Conservation (phyloP, 106 monocot genomes). For the Dendrobium catenatum region DNA sequence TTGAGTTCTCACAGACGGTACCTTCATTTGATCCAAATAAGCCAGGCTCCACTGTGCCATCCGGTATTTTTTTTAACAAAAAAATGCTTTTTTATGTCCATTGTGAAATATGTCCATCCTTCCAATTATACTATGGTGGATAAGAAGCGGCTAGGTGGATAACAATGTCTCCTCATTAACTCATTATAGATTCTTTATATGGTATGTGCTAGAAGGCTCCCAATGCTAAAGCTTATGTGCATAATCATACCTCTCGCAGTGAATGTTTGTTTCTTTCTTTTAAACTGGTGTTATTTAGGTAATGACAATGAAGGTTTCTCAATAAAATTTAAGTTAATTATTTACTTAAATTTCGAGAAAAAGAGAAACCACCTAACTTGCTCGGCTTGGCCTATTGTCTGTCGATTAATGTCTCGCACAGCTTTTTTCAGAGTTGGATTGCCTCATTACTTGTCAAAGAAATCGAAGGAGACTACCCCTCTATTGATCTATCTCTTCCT, state of each 20-base stretch:
- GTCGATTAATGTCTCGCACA: no score
- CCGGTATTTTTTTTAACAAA: slow-evolving; percentile 19
- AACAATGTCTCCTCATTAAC: background rate
- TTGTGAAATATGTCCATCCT: background rate
- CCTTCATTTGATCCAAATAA: slow-evolving; percentile 45
- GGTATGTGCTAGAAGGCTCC: background rate
- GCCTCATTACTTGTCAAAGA: no score
- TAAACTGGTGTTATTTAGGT: background rate
- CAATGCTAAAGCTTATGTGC: background rate
- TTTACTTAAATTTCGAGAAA: background rate
- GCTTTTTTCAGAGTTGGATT: no score
- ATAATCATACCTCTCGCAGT: no score
- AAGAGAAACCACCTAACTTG: no score
- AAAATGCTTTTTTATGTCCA: background rate
- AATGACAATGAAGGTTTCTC: background rate
- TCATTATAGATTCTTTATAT: background rate
- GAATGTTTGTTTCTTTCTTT: background rate
- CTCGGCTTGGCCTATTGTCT: no score
- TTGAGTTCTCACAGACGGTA: slow-evolving; percentile 57
- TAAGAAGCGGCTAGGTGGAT: background rate
- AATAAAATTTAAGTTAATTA: background rate
- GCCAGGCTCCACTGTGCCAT: slow-evolving; percentile 2
- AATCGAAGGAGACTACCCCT: no score
- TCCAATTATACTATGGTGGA: background rate
- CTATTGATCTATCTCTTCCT: no score